Conservation (phyloP, 805 yeast species). For the Ogataea angusta region DNA sequence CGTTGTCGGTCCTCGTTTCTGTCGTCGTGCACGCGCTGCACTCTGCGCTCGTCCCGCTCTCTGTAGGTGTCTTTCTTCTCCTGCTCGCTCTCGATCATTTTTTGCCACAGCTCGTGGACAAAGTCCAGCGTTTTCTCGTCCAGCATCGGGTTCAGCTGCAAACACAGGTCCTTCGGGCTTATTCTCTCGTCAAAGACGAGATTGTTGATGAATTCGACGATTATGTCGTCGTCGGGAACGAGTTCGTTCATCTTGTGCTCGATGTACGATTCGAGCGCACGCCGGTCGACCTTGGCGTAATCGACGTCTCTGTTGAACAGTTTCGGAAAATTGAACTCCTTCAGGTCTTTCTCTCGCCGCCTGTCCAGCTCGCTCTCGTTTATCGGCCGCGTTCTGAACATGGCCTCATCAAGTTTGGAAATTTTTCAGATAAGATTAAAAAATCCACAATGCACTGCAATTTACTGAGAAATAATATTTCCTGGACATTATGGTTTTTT, state of each 20-base stretch:
- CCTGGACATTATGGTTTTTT: not conserved
- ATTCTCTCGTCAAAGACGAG: slow-evolving; percentile 37
- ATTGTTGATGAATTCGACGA: slow-evolving; percentile 44
- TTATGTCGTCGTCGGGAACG: slow-evolving; percentile 49
- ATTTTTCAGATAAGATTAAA: slow-evolving; percentile 7
- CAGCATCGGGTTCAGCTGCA: slow-evolving; percentile 45
- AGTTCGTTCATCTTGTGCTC: slow-evolving; percentile 30
- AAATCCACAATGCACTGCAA: not conserved
- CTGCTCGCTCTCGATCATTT: slow-evolving; percentile 13
- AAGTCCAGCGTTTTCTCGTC: slow-evolving; percentile 38
- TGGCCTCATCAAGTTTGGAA: slow-evolving; percentile 5
- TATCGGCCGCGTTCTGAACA: slow-evolving; percentile 14
- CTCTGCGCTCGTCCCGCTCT: not conserved
- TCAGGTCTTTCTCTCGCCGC: slow-evolving; percentile 16
- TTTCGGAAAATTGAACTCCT: slow-evolving; percentile 33
- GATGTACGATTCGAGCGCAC: slow-evolving; percentile 42
- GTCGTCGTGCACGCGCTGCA: not conserved
- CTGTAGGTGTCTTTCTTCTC: slow-evolving; percentile 6
- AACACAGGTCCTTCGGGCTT: slow-evolving; percentile 38
- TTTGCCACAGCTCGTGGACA: slow-evolving; percentile 42
- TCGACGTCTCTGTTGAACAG: slow-evolving; percentile 36
- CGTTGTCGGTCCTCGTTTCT: not conserved
- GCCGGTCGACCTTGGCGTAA: slow-evolving; percentile 37
- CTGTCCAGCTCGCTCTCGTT: slow-evolving; percentile 14
- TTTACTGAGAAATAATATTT: not conserved